A percentile compares a stretch with the other conserved stretches of the same genome.
Conservation (phyloP, 2,329 filamentous ascomycete genomes). For the Hymenoscyphus repandus region DNA sequence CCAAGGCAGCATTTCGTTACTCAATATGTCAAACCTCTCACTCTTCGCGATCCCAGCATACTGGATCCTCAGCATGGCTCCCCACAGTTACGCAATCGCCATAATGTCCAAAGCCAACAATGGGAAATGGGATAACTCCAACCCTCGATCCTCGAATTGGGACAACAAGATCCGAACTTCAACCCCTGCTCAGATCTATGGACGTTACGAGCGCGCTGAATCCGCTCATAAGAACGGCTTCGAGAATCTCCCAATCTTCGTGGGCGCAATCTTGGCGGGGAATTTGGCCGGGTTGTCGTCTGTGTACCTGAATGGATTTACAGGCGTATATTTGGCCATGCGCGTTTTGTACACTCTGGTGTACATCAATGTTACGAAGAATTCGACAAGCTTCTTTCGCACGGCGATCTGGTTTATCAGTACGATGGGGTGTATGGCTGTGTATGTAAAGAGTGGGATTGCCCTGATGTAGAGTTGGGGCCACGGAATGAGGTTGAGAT, state of each 20-base stretch:
- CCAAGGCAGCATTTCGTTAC: no score
- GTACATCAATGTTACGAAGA: slow-evolving; percentile 1
- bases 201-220: slow-evolving; percentile 39
- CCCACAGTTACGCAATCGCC: slow-evolving; percentile 35
- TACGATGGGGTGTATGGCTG: neutral
- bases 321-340: slow-evolving; percentile 5
- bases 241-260: slow-evolving; percentile 42
- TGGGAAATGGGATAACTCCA: slow-evolving; percentile 39
- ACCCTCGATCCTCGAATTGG: slow-evolving; percentile 34
- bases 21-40: slow-evolving; percentile 5
- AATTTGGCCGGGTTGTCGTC: slow-evolving; percentile 34
- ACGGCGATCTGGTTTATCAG: slow-evolving; percentile 1
- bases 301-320: slow-evolving; percentile 15
- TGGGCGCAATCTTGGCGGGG: slow-evolving; percentile 38
- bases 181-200: slow-evolving; percentile 34
- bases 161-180: slow-evolving; percentile 34
- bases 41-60: slow-evolving; percentile 39
- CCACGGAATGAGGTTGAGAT: no score
- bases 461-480: neutral
- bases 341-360: slow-evolving; percentile 7
- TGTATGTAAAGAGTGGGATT: slow-evolving; percentile 5
- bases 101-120: slow-evolving; percentile 30
- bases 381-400: neutral
- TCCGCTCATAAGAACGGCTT: slow-evolving; percentile 41
- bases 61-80: slow-evolving; percentile 37